Percentiles rank a stretch among this genome's conserved stretches.
Evolutionary conservation across 164 flowering plant genomes (phyloP).

Genomic region (Berberis thunbergii): DNA sequence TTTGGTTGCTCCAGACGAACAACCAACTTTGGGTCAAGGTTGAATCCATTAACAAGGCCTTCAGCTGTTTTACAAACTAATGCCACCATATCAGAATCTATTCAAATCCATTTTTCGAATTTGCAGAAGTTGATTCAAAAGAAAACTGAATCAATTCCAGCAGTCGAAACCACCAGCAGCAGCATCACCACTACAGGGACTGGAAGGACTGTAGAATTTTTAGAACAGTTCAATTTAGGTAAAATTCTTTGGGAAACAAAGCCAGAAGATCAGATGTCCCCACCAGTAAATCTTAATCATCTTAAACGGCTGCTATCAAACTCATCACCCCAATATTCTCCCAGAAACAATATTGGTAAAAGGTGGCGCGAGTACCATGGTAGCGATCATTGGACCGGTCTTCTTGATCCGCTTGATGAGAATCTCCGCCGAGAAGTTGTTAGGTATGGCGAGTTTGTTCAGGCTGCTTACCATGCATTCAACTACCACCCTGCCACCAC

Average conservation of each 20-base stretch:
- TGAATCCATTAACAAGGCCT: too few species aligned
- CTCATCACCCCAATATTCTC: slow-evolving; percentile 53
- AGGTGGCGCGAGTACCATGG: slow-evolving; percentile 90
- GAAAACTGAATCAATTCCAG: too few species aligned
- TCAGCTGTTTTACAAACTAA: too few species aligned
- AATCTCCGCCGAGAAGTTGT: slow-evolving; percentile 89
- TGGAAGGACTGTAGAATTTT: too few species aligned
- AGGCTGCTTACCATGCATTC: slow-evolving; percentile 76
- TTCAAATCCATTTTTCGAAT: too few species aligned
- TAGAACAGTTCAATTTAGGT: slow-evolving; percentile 11
- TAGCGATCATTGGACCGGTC: slow-evolving; percentile 58
- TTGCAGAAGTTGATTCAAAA: too few species aligned
- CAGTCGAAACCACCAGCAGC: too few species aligned
- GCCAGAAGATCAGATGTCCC: slow-evolving; percentile 67
- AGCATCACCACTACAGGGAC: too few species aligned
- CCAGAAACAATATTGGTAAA: slow-evolving; percentile 48
- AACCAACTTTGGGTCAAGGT: too few species aligned
- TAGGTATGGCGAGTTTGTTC: slow-evolving; percentile 81
- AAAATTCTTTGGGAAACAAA: slow-evolving; percentile 46
- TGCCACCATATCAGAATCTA: too few species aligned
- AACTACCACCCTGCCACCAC: slow-evolving; percentile 61
- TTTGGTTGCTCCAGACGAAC: too few species aligned
- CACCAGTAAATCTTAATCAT: slow-evolving; percentile 43
- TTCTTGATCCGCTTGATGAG: slow-evolving; percentile 87
- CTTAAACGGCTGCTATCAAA: slow-evolving; percentile 50